Evolutionary conservation across 2,329 filamentous ascomycete genomes (phyloP), one percentile per base, ranked within the genome.

Genomic region (Microcyclospora tardicrescens): DNA sequence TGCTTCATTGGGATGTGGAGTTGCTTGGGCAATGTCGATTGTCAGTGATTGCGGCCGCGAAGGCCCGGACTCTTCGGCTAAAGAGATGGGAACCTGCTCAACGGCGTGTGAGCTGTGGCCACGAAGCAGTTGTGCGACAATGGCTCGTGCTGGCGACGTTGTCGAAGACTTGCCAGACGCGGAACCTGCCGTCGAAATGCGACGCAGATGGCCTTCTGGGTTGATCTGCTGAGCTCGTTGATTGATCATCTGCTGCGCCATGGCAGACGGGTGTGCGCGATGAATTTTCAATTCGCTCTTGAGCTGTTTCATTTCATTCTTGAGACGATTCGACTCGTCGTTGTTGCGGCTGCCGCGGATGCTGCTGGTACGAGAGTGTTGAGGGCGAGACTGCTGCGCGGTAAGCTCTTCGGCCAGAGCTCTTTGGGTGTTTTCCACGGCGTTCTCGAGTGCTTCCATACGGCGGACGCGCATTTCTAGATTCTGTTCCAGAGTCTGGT

Each of bases 371-470:
- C 62, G 61, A 37, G 55, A 60, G 28, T 35, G 56, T 37, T 47
- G 45, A 13, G 47, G 45, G 11, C 43, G 42, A 27, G 44, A 44
- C 41, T 47, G 43, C 43, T 43, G 38, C 36, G 36, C 36, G 33
- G 47, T 28, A 47, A 77, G 74, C 1, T 82, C 55, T 6, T 72
- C 66, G 16, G 65, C 57, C 45, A 76, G 61, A 13, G 72, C 67
- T 16, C 57, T 55, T 44, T 70, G 65, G 27, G 67, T 73, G 48
- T 79, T 81, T 43, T 81, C 73, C 31, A 91, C 77, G 32, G 84
- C 73, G 12, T 79, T 76, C 61, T 98, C 91, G 1, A 98, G 70
- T 2, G 83, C 76, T 47, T 96, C 89, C 24, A 98, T 73, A 50
- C 85, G 84, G 65, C 93, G 91, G 43, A 80, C 73, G 12, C 86